Evolutionary conservation across 345 rosid species (phyloP).

Genomic region (Dimocarpus longan): DNA sequence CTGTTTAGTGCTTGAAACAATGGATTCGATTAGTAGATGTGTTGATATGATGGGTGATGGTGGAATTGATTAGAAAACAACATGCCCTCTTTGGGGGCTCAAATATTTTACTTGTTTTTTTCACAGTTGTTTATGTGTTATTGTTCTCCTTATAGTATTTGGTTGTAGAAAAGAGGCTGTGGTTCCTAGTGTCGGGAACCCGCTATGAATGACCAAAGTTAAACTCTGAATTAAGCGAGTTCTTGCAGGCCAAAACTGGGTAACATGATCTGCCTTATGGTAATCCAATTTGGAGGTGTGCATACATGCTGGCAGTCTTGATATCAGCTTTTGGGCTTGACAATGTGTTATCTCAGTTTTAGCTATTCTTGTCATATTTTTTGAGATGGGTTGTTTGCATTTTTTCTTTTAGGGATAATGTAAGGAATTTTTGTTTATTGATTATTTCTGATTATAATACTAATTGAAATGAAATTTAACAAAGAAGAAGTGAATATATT

Average conservation of each 20-base stretch:
- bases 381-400: too few relatives aligned
- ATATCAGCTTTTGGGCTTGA: constrained; percentile 32
- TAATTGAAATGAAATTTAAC: too few relatives aligned
- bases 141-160: constrained; percentile 5
- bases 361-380: not conserved
- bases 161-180: constrained; percentile 13
- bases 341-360: not conserved
- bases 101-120: not conserved
- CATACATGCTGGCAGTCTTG: constrained; percentile 24
- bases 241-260: constrained; percentile 30
- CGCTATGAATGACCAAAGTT: constrained; percentile 3
- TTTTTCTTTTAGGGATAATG: too few relatives aligned
- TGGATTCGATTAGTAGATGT: not conserved
- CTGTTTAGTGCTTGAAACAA: not conserved
- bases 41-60: too few relatives aligned
- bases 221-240: constrained; percentile 20
- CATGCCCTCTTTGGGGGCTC: not conserved
- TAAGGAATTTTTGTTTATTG: too few relatives aligned
- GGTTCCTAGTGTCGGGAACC: constrained; percentile 20
- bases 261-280: constrained; percentile 31
- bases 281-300: constrained; percentile 31
- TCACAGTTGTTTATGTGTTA: constrained; percentile 3
- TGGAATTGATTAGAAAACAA: not conserved
- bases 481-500: too few relatives aligned
- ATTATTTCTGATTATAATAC: too few relatives aligned